Base-by-base conservation (phyloP, 2,329 filamentous ascomycete species). In the Pyrenochaeta sp. region DNA sequence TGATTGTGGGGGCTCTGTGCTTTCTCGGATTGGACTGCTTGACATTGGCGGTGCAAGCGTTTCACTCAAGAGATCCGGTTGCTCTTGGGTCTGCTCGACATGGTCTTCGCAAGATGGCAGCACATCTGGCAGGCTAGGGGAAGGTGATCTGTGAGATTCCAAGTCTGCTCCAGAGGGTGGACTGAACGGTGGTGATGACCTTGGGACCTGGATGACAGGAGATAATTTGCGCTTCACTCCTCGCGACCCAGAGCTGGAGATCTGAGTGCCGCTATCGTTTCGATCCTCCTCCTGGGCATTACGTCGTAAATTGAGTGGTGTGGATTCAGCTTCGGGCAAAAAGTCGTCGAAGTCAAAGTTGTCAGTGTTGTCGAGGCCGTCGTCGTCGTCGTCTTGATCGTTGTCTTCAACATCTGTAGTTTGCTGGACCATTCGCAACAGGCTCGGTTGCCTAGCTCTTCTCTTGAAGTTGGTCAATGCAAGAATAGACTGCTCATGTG, bases 251-350 rank as follows among this genome's bases (percentile, higher is more conserved):
- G 63, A 63, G 47, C 62, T 69, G 18, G 61, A 65, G 19, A 65
- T 41, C 27, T 63, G 61, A 2, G 62, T 51, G 31, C 58, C 65
- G 32, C 58, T 65, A 41, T 61, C 55, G 29, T 64, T 61, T 18
- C 52, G 43, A 10, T 43, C 42, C 26, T 56, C 57, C n/a, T 59
- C 55, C 17, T 54, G 44, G 10, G 27, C 29, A 75, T 68, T 51
- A 15, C 60, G 65, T 13, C 55, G 52, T 14, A 78, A 69, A 44
- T 83, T 80, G 18, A 87, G 60, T 3, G 86, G 86, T 6, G 87
- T 89, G 11, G 85, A 86, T 70, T 88, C 85, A 19, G 83, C 84
- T 43, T 88, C 84, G 0, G 79, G 86, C 37, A 75, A 78, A 60
- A 83, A 86, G 54, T 67, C 63, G 32, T 68, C 64, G 13, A 67